Base-by-base conservation (phyloP, 108 stramenopile genomes). In the Skeletonema marinoi region DNA sequence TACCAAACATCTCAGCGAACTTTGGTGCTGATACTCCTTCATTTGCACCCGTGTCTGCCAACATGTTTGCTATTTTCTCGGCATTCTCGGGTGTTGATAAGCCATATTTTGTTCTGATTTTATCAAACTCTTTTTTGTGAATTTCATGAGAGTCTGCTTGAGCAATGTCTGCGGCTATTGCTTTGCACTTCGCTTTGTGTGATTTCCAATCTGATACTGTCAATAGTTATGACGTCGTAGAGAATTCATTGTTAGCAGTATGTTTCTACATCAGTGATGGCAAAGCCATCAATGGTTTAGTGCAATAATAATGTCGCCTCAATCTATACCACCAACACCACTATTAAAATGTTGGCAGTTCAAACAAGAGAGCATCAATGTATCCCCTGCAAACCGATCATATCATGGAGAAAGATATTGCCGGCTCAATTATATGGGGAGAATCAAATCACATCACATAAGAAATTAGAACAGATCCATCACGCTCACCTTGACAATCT, bases 61-160 rank as follows among this genome's bases (percentile, higher is more conserved):
- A 48, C 9, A 88, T 58, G 42, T 87, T 85, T n/a, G 86, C 85
- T 46, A 88, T 88, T 60, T 81, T 78, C n/a, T 56, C 76, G 3
- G 86, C 86, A 64, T 85, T 83, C 35, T 76, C 46, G 33, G 77
- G 77, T 5, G 68, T 78, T 33, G 88, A 70, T 19, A 91, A 66
- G 2, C 87, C 86, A 66, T 91, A 91, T 39, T 85, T 80, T 31
- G 68, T 54, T 59, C 87, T 75, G 14, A 91, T 85, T 9, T 83
- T 38, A 70, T 91, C 90, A 82, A 91, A 91, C 32, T 87, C 90
- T 39, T 66, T 67, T 58, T 91, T 91, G 71, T 91, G 90, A 7
- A 91, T 62, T 36, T 67, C 74, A 66, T 89, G 84, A 31, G 87
- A 88, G 41, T 89, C 74, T 42, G 86, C 77, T 71, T 86, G 85